These are phyloP conservation scores for Trifolium pratense DNA, from an alignment of 306 rosid genomes.

Conservation along the genomic window DNA sequence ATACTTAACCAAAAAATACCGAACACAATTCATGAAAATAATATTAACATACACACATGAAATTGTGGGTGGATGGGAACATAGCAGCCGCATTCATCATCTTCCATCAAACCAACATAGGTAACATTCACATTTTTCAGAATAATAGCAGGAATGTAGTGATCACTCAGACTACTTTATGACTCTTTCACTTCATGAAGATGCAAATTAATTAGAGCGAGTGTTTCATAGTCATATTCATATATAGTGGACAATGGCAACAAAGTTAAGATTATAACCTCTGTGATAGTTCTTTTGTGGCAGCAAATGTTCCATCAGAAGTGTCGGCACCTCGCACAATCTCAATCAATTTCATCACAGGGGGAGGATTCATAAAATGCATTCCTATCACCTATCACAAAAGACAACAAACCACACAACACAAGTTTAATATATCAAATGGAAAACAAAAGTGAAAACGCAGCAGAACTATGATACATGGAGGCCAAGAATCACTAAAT, in stretches of 20 bases:
- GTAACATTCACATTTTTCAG: background rate
- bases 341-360: constrained; percentile 86
- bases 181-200: background rate
- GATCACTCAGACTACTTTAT: background rate
- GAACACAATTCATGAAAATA: background rate
- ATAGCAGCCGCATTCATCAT: background rate
- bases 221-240: constrained; percentile 7
- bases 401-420: constrained; percentile 16
- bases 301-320: constrained; percentile 69
- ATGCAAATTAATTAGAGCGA: background rate
- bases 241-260: constrained; percentile 10
- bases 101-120: background rate
- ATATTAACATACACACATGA: background rate
- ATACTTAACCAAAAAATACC: background rate
- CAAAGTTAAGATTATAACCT: constrained; percentile 52
- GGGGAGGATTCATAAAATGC: constrained; percentile 99
- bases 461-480: no score
- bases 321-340: constrained; percentile 84
- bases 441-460: background rate
- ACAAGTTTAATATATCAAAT: background rate
- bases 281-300: constrained; percentile 73
- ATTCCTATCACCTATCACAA: constrained; percentile 79
- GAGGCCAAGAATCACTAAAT: background rate
- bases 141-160: background rate
- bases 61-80: constrained; percentile 12